A percentile compares a stretch with the other conserved stretches of the same genome.
Evolutionary conservation across 1,284 basidiomycete species (phyloP).

Genomic region (Ustilago sp.): DNA sequence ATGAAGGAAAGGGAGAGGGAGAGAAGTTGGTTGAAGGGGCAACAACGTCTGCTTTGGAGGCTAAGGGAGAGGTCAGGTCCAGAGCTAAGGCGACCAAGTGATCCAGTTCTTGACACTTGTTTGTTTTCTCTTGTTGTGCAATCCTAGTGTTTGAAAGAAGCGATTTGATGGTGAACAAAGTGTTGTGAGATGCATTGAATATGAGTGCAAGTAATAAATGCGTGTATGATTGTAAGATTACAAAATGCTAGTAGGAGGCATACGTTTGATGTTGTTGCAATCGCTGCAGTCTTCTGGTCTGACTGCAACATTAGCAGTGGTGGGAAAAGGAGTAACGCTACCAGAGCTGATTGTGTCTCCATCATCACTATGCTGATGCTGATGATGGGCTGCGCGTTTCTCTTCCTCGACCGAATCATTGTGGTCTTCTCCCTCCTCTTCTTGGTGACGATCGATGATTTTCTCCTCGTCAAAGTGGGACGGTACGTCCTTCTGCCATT

Average conservation of each 20-base stretch:
- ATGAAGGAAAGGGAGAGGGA: conserved; percentile 6
- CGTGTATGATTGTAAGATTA: not conserved
- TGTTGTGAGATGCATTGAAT: not conserved
- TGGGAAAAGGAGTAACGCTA: conserved; percentile 23
- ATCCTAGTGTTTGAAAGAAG: not conserved
- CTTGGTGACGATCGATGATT: conserved; percentile 12
- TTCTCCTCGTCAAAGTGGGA: conserved; percentile 29
- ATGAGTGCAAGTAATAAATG: not conserved
- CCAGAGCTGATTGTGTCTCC: conserved; percentile 18
- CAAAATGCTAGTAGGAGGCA: conserved; percentile 46
- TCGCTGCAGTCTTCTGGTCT: conserved; percentile 27
- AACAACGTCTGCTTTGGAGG: conserved; percentile 2
- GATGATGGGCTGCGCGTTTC: conserved; percentile 2
- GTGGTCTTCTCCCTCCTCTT: not conserved
- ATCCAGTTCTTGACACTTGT: not conserved
- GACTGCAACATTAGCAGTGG: not conserved
- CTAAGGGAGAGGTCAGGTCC: conserved; percentile 2
- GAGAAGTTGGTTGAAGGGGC: conserved; percentile 30
- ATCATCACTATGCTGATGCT: conserved; percentile 2
- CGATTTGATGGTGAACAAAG: not conserved
- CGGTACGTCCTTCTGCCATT: not conserved
- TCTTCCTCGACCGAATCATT: conserved; percentile 5
- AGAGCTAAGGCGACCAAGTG: conserved; percentile 1
- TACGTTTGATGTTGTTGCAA: conserved; percentile 35
- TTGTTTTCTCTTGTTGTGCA: not conserved